Percentiles rank a stretch among this genome's conserved stretches.
Conservation (phyloP, 2,329 filamentous ascomycete genomes). For the Trichophyton schoenleinii region DNA sequence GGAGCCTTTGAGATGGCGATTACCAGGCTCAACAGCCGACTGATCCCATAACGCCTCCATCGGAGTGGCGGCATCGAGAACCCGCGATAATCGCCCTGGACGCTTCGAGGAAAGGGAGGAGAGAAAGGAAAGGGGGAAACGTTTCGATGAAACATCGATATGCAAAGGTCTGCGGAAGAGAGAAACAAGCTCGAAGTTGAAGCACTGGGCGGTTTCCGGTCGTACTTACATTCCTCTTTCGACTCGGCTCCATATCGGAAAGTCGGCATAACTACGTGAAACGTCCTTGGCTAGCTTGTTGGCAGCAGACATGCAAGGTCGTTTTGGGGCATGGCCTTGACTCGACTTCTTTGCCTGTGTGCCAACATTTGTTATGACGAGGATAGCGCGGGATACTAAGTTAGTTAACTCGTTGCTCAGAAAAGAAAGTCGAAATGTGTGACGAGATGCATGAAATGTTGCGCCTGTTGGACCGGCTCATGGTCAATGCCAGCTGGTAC, state of each 20-base stretch:
- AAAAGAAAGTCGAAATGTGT: too few relatives aligned
- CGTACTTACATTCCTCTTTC: conserved; percentile 1
- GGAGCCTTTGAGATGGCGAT: not conserved
- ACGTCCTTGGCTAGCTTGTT: too few relatives aligned
- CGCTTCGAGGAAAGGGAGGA: not conserved
- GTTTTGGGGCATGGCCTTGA: too few relatives aligned
- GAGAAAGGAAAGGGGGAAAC: not conserved
- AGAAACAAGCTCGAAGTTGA: not conserved
- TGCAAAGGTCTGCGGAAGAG: not conserved
- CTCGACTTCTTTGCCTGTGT: too few relatives aligned
- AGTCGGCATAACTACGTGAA: not conserved
- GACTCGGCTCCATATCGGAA: not conserved
- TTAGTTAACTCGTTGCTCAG: too few relatives aligned
- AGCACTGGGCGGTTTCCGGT: not conserved
- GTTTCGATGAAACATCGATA: not conserved
- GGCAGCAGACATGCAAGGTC: too few relatives aligned
- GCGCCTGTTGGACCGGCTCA: not conserved
- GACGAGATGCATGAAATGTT: too few relatives aligned
- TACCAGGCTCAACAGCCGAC: not conserved
- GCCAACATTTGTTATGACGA: too few relatives aligned
- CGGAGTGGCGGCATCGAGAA: not conserved
- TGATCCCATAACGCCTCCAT: not conserved
- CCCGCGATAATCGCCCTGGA: not conserved
- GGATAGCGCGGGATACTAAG: too few relatives aligned
- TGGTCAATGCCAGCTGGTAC: not conserved